Evolutionary conservation across 2,329 filamentous ascomycete species (phyloP), one percentile per base, ranked within the genome.

Genomic region (Onygenales sp.): DNA sequence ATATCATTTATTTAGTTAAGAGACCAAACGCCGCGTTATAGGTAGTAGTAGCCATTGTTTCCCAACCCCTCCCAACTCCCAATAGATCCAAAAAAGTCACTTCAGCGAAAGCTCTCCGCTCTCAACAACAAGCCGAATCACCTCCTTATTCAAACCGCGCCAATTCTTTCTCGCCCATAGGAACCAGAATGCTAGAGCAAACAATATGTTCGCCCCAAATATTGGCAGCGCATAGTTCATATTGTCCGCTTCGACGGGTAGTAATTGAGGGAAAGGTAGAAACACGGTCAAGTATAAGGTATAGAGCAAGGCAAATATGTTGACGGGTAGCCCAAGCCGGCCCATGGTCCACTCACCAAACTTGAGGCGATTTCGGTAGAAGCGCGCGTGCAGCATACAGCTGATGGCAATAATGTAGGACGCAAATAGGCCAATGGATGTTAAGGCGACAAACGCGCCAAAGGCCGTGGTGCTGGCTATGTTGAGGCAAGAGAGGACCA

Each of bases 371-470:
- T 56, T 54, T 50, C 42, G 54, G 41, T 61, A 57, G n/a, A 72
- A 58, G 0, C 67, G 66, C 3, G 64, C 66, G 8, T 62, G 57
- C 7, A 71, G 58, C 59, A 71, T 67, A 50, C 64, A 63, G 47
- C 51, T 56, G 46, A 73, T 69, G 7, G 70, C 67, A 35, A 73
- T 69, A 17, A 71, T 61, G 57, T 73, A 73, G 10, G 68, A 72
- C 4, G 66, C 58, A 54, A 68, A 69, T n/a, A 73, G 60, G 5
- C 66, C 63, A 38, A 70, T 61, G 32, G 67, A 68, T 14, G 66
- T 67, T 21, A 75, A 62, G 2, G 71, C 64, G 9, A 69, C 65
- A 35, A 74, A 68, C 7, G 70, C 72, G 14, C 63, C 64, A 14
- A 74, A 67, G 1, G 71, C 72, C 2, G 68, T 65, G 8, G 63